Conservation (phyloP, 1,139 yeast species). For the Nakaseomyces nivariensis region DNA sequence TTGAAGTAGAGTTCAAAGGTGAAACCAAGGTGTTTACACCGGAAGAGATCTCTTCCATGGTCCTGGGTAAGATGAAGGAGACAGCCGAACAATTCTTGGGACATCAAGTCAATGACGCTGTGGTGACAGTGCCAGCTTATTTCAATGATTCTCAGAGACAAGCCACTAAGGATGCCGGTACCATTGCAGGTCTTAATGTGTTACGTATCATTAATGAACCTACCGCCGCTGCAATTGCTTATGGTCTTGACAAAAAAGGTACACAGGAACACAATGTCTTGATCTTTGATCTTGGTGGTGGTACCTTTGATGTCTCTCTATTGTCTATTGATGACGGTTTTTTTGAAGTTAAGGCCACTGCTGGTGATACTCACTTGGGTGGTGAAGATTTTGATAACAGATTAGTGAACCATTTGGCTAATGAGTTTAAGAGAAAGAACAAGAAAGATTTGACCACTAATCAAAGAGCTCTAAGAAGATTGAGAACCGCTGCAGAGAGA, state of each 20-base stretch:
- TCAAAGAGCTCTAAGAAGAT: conserved; percentile 95
- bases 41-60: conserved; percentile 89
- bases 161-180: conserved; percentile 93
- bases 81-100: conserved; percentile 91
- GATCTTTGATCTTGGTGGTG: conserved; percentile 93
- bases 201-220: conserved; percentile 92
- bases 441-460: conserved; percentile 84
- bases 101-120: conserved; percentile 83
- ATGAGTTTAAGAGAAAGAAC: conserved; percentile 94
- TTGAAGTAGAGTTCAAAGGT: conserved; percentile 59
- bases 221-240: conserved; percentile 93
- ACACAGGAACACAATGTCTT: conserved; percentile 83
- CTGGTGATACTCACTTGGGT: conserved; percentile 99
- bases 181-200: conserved; percentile 84
- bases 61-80: conserved; percentile 82
- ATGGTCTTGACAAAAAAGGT: conserved; percentile 87
- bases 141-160: conserved; percentile 95
- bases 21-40: conserved; percentile 73
- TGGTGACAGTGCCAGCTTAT: conserved; percentile 92
- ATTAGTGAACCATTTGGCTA: conserved; percentile 86
- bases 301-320: conserved; percentile 91
- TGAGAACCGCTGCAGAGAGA: conserved; percentile 98
- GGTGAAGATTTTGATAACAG: conserved; percentile 99
- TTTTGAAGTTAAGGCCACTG: conserved; percentile 98
- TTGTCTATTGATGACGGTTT: conserved; percentile 98